phyloP scores from a whole-genome alignment of 2,329 filamentous ascomycete species.

The Lachnellula willkommii region DNA sequence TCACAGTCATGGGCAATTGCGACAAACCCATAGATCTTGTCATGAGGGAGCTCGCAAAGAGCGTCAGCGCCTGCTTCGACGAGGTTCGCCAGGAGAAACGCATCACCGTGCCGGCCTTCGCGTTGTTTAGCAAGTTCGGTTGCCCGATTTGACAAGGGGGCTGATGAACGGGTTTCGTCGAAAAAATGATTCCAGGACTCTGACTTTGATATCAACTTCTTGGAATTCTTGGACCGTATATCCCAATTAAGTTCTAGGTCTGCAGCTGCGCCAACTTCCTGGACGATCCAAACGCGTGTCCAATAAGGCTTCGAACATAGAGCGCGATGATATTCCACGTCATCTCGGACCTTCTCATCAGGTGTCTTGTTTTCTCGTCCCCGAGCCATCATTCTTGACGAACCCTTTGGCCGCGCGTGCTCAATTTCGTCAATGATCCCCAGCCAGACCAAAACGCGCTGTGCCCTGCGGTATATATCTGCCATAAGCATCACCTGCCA shows the following conservation, averaged over 20 bases:
- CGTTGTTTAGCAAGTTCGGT: constrained; percentile 9
- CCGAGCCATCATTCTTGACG: too few relatives aligned
- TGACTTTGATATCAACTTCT: too few relatives aligned
- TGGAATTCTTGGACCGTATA: too few relatives aligned
- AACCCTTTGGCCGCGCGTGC: background rate
- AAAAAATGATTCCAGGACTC: background rate
- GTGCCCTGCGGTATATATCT: constrained; percentile 10
- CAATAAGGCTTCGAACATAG: background rate
- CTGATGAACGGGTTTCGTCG: background rate
- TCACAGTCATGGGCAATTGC: constrained; percentile 28
- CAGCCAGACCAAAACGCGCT: constrained; percentile 11
- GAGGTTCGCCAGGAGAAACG: constrained; percentile 11
- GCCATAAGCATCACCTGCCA: constrained; percentile 12
- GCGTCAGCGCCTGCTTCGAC: constrained; percentile 23
- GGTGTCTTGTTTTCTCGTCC: too few relatives aligned
- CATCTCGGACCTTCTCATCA: too few relatives aligned
- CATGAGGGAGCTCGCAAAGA: constrained; percentile 26
- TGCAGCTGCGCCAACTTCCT: constrained; percentile 20
- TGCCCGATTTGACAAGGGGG: background rate
- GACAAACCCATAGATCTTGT: constrained; percentile 33
- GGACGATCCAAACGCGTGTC: constrained; percentile 26
- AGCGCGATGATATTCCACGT: too few relatives aligned
- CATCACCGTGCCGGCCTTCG: constrained; percentile 11
- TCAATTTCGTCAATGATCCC: constrained; percentile 1
- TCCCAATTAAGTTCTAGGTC: background rate